These are phyloP conservation scores for Trichoderma sp. DNA, from an alignment of 2,329 filamentous ascomycete species.

Conservation along the genomic window DNA sequence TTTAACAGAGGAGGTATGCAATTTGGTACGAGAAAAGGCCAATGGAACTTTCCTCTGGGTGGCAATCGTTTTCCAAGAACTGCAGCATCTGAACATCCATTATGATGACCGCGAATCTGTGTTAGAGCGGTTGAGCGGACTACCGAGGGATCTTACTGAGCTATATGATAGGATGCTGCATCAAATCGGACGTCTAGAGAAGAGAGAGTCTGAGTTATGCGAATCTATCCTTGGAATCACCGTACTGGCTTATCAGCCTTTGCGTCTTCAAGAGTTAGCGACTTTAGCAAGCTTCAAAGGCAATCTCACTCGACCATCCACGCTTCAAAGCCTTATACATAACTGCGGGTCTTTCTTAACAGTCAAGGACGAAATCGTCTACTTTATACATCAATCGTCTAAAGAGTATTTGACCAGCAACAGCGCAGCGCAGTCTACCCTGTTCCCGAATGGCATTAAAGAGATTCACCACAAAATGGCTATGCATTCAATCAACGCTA, in stretches of 20 bases:
- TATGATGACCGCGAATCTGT: neutral
- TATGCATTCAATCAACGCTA: slow-evolving; percentile 32
- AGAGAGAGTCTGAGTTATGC: neutral
- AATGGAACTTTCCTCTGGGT: slow-evolving; percentile 36
- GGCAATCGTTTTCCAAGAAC: slow-evolving; percentile 24
- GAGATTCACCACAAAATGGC: slow-evolving; percentile 38
- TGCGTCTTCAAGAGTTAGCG: neutral
- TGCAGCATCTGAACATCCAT: slow-evolving; percentile 17
- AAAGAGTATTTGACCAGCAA: slow-evolving; percentile 45
- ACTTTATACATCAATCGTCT: slow-evolving; percentile 46
- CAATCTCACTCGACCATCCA: neutral
- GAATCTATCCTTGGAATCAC: neutral
- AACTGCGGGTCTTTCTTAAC: slow-evolving; percentile 45
- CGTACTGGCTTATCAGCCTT: neutral
- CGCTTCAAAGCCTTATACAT: neutral
- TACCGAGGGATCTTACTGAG: neutral
- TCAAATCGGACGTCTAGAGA: neutral
- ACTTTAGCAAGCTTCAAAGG: neutral
- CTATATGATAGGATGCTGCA: neutral
- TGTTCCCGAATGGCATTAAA: slow-evolving; percentile 34
- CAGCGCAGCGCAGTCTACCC: slow-evolving; percentile 23
- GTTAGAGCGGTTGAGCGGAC: neutral
- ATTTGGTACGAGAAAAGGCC: slow-evolving; percentile 34
- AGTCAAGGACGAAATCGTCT: slow-evolving; percentile 33
- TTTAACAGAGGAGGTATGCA: neutral